Conservation (phyloP, 2,329 filamentous ascomycete species). For the Aspergillus melleus region DNA sequence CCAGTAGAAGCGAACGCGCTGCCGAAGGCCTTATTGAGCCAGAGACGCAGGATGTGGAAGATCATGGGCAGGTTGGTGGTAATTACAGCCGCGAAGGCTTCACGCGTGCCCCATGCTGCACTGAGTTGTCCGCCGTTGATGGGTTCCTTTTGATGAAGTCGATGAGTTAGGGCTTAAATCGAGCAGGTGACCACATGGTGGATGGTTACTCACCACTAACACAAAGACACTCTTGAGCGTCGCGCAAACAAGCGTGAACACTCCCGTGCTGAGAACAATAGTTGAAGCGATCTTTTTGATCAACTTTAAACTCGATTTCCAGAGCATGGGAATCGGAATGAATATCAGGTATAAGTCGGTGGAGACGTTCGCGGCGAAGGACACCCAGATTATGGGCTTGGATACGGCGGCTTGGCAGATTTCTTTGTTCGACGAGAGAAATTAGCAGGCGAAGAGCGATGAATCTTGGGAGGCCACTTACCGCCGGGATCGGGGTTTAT, state of each 20-base stretch:
- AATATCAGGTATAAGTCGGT: conserved; percentile 60
- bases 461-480: conserved; percentile 29
- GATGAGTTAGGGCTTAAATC: not conserved
- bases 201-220: conserved; percentile 31
- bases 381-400: conserved; percentile 48
- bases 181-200: not conserved
- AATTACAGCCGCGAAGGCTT: conserved; percentile 42
- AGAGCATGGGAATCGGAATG: conserved; percentile 59
- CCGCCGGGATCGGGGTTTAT: conserved; percentile 58
- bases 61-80: conserved; percentile 41
- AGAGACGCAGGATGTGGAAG: conserved; percentile 44
- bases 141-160: conserved; percentile 23
- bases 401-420: conserved; percentile 51
- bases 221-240: conserved; percentile 54
- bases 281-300: conserved; percentile 52
- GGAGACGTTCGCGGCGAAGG: conserved; percentile 50
- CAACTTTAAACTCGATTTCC: conserved; percentile 49
- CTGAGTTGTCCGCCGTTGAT: conserved; percentile 32
- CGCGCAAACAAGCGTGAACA: conserved; percentile 54
- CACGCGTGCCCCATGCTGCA: conserved; percentile 40
- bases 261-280: conserved; percentile 53
- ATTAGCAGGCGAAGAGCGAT: conserved; percentile 4
- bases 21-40: conserved; percentile 41
- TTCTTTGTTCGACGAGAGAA: conserved; percentile 27
- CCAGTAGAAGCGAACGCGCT: conserved; percentile 40